Percentiles rank a stretch among this genome's conserved stretches.
These are phyloP conservation scores for Pelagophyceae sp. DNA, from an alignment of 352 stramenopile species.

Conservation along the genomic window DNA sequence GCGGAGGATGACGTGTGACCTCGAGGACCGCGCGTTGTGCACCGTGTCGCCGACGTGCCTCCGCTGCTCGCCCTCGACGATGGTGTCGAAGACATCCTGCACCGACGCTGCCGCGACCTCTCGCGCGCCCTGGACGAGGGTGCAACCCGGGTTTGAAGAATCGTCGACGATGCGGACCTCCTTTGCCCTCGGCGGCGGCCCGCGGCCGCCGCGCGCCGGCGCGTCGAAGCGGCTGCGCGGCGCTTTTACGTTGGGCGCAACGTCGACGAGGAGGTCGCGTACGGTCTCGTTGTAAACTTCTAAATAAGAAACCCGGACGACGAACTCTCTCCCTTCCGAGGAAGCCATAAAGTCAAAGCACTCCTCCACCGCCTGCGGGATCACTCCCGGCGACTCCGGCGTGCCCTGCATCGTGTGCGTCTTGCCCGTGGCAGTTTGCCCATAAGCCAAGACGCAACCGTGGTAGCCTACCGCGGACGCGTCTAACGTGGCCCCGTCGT, in stretches of 20 bases:
- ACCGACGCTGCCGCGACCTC: background rate
- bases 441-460: slow-evolving; percentile 77
- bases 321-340: slow-evolving; percentile 67
- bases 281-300: slow-evolving; percentile 99
- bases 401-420: slow-evolving; percentile 84
- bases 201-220: background rate
- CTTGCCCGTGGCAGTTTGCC: slow-evolving; percentile 79
- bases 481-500: no score
- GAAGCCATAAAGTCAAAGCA: slow-evolving; percentile 67
- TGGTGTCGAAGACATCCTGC: slow-evolving; percentile 54
- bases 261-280: slow-evolving; percentile 71
- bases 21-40: slow-evolving; percentile 85
- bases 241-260: slow-evolving; percentile 55
- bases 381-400: slow-evolving; percentile 57
- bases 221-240: slow-evolving; percentile 60
- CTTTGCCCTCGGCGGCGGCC: background rate
- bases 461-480: no score
- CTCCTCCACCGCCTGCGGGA: slow-evolving; percentile 68
- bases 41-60: slow-evolving; percentile 84
- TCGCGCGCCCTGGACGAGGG: background rate
- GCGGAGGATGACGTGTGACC: slow-evolving; percentile 89
- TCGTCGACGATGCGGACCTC: background rate
- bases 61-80: slow-evolving; percentile 83
- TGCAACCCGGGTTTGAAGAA: background rate
- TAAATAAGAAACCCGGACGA: slow-evolving; percentile 91